Evolutionary conservation across 1,139 yeast species (phyloP), one percentile per base, ranked within the genome.

Genomic region (Yamadazyma mexicana): DNA sequence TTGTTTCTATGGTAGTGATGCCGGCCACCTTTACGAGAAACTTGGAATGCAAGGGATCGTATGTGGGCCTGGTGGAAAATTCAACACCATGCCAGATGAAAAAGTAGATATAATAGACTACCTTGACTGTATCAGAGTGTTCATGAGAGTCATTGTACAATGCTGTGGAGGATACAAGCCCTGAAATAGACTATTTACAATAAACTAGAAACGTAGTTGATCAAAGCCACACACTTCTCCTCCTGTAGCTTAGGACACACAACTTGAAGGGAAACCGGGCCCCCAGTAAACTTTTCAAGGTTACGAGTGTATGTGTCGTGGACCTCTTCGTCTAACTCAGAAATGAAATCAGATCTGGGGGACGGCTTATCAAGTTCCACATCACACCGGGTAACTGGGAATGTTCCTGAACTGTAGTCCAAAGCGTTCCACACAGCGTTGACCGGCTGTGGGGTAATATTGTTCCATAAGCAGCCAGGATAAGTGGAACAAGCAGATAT

Each of bases 1-100:
- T 20, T 56, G 60, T 34, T 56, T 54, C 39, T 56, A 56, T 36
- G 60, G 60, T 5, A 52, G 58, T 42, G 60, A 55, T 40, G 60
- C 60, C 12, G 60, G 60, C 12, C 59, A 55, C 36, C 44, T 56
- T 14, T 56, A 56, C 27, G 57, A 56, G 37, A 55, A 54, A 35
- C 42, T 56, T 18, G 54, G 51, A 6, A 49, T 55, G 50, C 38
- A 46, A 38, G 49, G 50, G 3, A 46, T 46, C 17, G 50, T 45
- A 4, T 46, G 50, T 40, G 50, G 50, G 1, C 50, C 50, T 20
- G 50, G 50, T 2, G 50, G 50, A 6, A 46, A 46, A 24, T 46
- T 31, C 33, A 46, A 46, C 20, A 46, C 50, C 20, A 46, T 46
- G 50, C 50, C 49, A 12, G 50, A 45, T 24, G 50, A 46, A 32